A percentile compares a stretch with the other conserved stretches of the same genome.
These are phyloP conservation scores for Ustilago vetiveriae DNA, from an alignment of 1,284 basidiomycete genomes.

Conservation along the genomic window DNA sequence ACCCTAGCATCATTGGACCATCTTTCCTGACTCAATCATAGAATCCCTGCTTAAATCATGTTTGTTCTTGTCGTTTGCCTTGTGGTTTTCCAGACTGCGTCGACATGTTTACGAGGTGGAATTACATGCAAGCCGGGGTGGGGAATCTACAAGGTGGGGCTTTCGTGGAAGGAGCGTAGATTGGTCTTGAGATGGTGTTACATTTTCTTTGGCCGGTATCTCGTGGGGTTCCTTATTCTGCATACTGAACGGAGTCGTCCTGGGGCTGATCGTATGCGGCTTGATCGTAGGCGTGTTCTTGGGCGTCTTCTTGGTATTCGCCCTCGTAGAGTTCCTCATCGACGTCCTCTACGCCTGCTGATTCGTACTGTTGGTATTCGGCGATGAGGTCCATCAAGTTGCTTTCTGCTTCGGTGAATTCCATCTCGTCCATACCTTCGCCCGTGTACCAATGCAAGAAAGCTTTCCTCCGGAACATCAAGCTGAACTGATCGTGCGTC, in stretches of 20 bases:
- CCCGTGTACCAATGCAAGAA: constrained; percentile 68
- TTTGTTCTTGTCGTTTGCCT: too few relatives aligned
- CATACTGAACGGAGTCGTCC: constrained; percentile 34
- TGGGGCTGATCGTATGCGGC: neutral
- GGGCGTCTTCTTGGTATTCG: constrained; percentile 36
- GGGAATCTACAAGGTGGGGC: neutral
- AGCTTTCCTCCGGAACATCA: constrained; percentile 67
- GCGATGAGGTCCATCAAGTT: constrained; percentile 66
- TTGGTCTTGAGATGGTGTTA: constrained; percentile 2
- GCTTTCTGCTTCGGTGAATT: constrained; percentile 68
- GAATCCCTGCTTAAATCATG: too few relatives aligned
- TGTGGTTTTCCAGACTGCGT: too few relatives aligned
- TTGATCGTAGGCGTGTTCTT: constrained; percentile 2
- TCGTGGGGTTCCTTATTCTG: constrained; percentile 20
- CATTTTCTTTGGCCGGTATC: constrained; percentile 1
- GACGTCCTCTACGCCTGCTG: constrained; percentile 67
- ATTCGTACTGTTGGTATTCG: constrained; percentile 68
- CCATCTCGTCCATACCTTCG: constrained; percentile 69
- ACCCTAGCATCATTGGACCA: too few relatives aligned
- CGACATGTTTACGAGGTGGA: too few relatives aligned
- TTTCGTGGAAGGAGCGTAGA: too few relatives aligned
- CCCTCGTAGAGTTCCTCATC: constrained; percentile 61
- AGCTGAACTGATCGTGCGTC: constrained; percentile 64
- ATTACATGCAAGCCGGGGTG: neutral
- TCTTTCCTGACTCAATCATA: too few relatives aligned